Conservation (phyloP, 768 basidiomycete species). For the Lactifluus volemus region DNA sequence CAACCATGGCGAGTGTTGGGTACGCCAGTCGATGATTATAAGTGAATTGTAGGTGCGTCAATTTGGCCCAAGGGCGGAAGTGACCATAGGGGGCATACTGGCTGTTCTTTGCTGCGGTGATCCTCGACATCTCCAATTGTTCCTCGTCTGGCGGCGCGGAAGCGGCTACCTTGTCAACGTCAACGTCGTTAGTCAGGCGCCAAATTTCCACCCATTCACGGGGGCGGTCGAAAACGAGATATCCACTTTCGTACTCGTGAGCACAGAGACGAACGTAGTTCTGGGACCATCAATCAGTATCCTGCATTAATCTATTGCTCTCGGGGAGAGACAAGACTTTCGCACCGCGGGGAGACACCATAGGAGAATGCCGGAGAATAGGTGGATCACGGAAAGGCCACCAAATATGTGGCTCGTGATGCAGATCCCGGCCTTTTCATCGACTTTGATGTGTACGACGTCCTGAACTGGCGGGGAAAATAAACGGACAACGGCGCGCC, state of each 20-base stretch:
- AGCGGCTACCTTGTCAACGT: constrained; percentile 2
- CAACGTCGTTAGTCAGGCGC: constrained; percentile 35
- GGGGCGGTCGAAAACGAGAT: constrained; percentile 57
- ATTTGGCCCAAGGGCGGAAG: constrained; percentile 55
- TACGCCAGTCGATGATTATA: constrained; percentile 60
- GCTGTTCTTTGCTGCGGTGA: constrained; percentile 20
- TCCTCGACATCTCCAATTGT: constrained; percentile 21
- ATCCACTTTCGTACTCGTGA: constrained; percentile 70
- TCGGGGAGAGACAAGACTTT: not conserved
- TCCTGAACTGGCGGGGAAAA: constrained; percentile 28
- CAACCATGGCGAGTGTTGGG: constrained; percentile 43
- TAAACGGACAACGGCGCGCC: constrained; percentile 32
- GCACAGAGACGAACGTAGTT: constrained; percentile 46
- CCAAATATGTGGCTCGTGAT: constrained; percentile 49
- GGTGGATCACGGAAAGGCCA: constrained; percentile 50
- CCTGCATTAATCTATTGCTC: not conserved
- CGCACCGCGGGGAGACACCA: constrained; percentile 59
- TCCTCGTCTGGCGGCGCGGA: constrained; percentile 20
- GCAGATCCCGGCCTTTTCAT: constrained; percentile 49
- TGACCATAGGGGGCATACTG: constrained; percentile 32
- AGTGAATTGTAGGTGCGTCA: constrained; percentile 35
- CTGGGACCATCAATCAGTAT: constrained; percentile 24
- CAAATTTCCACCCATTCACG: constrained; percentile 61
- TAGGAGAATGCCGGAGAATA: constrained; percentile 39
- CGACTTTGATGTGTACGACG: constrained; percentile 72